Base-by-base conservation (phyloP, 306 rosid genomes). In the Arachis hypogaea region DNA sequence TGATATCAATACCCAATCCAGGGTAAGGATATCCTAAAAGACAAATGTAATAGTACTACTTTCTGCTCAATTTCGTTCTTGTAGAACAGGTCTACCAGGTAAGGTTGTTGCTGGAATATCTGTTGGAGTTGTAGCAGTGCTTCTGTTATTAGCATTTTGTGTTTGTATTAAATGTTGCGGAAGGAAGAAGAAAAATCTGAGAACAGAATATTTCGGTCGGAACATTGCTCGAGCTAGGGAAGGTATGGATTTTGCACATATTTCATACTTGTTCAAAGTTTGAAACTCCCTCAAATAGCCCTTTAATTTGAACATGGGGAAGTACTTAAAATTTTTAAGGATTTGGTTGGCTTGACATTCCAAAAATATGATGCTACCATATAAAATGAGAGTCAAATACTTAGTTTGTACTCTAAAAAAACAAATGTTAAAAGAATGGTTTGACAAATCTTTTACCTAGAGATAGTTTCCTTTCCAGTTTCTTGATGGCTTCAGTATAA, bases 21-120 rank as follows among this genome's bases (percentile, higher is more conserved):
- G 51, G 42, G 52, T 68, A 10, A 72, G 14, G 41, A 45, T 33
- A 33, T 33, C 4, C 38, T 33, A 33, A 33, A 33, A 33, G 38
- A 33, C 38, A 33, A 11, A 22, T 33, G 38, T 33, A 33, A 33
- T 33, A 33, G 4, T 33, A 33, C 42, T 70, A 22, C 28, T 22
- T 59, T 76, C 72, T 66, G 71, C 70, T 63, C 72, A 70, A 7
- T 59, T 56, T 63, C 78, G 65, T 66, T 61, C 82, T 52, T 76
- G 61, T 73, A 57, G 57, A 54, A 77, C 92, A 88, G 96, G 90
- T 76, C 67, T 82, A 56, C 42, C 71, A 11, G 83, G 68, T 66
- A 86, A 81, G 71, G 62, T 73, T 73, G 83, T 87, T 33, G 86
- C 84, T 80, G 95, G 88, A 73, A 76, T 87, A 88, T 38, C 67